These are phyloP conservation scores for Nepenthes gracilis DNA, from an alignment of 148 eudicot genomes.

Conservation along the genomic window DNA sequence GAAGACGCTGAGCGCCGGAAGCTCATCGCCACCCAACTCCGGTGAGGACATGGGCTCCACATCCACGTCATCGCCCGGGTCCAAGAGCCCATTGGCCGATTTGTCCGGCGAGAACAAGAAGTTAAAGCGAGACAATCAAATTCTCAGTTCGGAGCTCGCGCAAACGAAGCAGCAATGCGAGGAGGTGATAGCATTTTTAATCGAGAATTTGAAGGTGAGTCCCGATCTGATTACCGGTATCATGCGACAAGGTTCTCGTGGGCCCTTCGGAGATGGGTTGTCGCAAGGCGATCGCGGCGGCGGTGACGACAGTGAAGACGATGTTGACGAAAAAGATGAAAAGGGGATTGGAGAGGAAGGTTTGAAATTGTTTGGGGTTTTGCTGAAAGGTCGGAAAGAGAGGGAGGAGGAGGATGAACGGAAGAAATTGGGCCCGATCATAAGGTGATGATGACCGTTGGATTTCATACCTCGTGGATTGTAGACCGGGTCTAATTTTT, in stretches of 20 bases:
- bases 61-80: slow-evolving; percentile 59
- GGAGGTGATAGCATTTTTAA: slow-evolving; percentile 38
- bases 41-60: slow-evolving; percentile 66
- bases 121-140: slow-evolving; percentile 49
- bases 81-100: slow-evolving; percentile 38
- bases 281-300: neutral
- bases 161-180: slow-evolving; percentile 68
- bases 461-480: slow-evolving; percentile 20
- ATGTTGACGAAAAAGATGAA: slow-evolving; percentile 13
- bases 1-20: slow-evolving; percentile 24
- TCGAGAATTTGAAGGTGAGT: slow-evolving; percentile 33
- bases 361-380: slow-evolving; percentile 40
- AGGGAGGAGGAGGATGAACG: slow-evolving; percentile 5
- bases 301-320: slow-evolving; percentile 19
- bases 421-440: slow-evolving; percentile 19
- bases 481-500: no score
- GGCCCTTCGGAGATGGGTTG: slow-evolving; percentile 1
- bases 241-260: slow-evolving; percentile 18
- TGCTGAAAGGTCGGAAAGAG: slow-evolving; percentile 19
- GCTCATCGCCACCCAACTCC: slow-evolving; percentile 17
- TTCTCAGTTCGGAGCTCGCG: slow-evolving; percentile 54
- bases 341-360: slow-evolving; percentile 27
- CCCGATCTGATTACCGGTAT: slow-evolving; percentile 46
- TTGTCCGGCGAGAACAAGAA: slow-evolving; percentile 65
- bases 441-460: slow-evolving; percentile 30